Base-by-base conservation (phyloP, 2,329 filamentous ascomycete species). In the Cercospora berteroae region DNA sequence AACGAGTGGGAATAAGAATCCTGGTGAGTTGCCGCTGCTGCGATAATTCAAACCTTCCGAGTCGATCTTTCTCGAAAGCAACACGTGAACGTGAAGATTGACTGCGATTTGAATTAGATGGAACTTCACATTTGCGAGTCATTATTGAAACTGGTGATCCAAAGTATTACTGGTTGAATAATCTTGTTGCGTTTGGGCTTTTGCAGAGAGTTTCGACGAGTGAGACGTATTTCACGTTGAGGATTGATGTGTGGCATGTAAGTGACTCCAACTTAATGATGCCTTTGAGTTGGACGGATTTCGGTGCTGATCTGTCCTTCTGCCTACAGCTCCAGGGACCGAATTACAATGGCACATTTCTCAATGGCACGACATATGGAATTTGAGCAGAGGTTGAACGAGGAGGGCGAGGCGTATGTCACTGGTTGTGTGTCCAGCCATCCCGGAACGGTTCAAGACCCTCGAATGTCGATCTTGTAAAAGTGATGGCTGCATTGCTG, bases 131-230 rank as follows among this genome's bases (percentile, higher is more conserved):
- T 70, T 27, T 80, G 65, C 67, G 77, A 9, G 74, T 76, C 1
- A 66, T 74, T 27, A 79, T 80, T 44, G 78, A 80, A 66, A 79
- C 78, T 7, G 74, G 74, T 2, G 75, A 76, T 58, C 71, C 74
- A 57, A 72, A 72, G 7, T 79, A 78, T 63, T 75, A 76, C 39
- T 80, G 78, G 79, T 69, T 80, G 69, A 80, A 80, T 57, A 77
- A 79, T 69, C 71, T 79, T 36, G 76, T 78, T 16, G 66, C 72
- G 13, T 65, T 75, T 5, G 73, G 73, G 2, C 52, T 71, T 2
- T 44, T 74, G 65, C 66, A 62, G 10, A 31, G 18, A 5, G 70
- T 72, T 3, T 67, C 58, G 5, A 63, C 31, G 3, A 69, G 60
- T n/a, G 70, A 69, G 12, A 62, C 52, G n/a, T 65, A 36, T 4